These are phyloP conservation scores for Cryptococcus deneoformans DNA, from an alignment of 1,284 basidiomycete species.

Conservation along the genomic window DNA sequence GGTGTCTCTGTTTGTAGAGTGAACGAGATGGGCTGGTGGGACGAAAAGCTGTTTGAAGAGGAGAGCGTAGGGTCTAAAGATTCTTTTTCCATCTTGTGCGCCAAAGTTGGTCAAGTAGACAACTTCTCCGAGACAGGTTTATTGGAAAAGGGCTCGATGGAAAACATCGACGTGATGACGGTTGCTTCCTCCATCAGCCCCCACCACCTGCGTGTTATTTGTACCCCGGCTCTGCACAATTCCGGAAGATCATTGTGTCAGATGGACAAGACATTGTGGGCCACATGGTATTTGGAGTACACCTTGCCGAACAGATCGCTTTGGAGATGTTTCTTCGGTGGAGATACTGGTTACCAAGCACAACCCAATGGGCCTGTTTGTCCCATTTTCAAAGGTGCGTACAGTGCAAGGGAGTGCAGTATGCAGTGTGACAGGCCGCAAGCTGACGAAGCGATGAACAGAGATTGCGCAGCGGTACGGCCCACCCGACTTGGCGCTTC, in stretches of 20 bases:
- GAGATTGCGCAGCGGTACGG: constrained; percentile 15
- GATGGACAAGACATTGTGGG: constrained; percentile 11
- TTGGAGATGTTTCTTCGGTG: constrained; percentile 10
- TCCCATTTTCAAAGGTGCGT: constrained; percentile 24
- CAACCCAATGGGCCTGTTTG: constrained; percentile 3
- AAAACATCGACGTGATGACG: too few relatives aligned
- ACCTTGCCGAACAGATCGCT: neutral
- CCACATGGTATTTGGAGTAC: constrained; percentile 11
- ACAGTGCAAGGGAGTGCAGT: neutral
- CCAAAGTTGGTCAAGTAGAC: too few relatives aligned
- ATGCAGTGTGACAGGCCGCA: neutral
- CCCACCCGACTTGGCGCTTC: constrained; percentile 13
- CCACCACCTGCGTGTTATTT: constrained; percentile 1
- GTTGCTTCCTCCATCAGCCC: neutral
- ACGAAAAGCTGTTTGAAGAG: constrained; percentile 1
- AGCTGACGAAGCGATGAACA: neutral
- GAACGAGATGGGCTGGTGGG: constrained; percentile 23
- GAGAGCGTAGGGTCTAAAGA: too few relatives aligned
- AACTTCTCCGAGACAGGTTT: too few relatives aligned
- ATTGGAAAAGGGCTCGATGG: too few relatives aligned
- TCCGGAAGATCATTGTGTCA: constrained; percentile 5
- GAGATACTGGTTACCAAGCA: constrained; percentile 27
- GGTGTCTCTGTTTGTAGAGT: constrained; percentile 9
- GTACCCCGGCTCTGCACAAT: constrained; percentile 18
- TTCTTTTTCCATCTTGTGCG: too few relatives aligned